Percentiles rank a stretch among this genome's conserved stretches.
Conservation (phyloP, 768 basidiomycete genomes). For the Peribolospora baueri region DNA sequence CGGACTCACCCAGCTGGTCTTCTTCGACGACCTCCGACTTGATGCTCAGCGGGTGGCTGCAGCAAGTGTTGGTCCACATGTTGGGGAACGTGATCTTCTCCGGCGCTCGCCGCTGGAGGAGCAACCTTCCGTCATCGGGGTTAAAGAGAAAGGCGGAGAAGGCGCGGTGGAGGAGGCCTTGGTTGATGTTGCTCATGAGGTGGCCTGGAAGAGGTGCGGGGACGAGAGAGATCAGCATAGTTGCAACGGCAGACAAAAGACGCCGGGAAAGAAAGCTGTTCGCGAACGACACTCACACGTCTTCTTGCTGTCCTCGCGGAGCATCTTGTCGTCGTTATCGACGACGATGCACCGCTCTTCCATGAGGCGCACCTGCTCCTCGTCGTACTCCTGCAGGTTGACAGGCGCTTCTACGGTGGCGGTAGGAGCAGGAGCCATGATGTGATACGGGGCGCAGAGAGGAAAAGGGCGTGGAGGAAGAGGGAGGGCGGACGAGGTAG, state of each 20-base stretch:
- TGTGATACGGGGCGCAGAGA: no score
- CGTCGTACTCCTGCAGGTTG: conserved; percentile 63
- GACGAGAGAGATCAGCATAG: background rate
- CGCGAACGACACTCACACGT: conserved; percentile 38
- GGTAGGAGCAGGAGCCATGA: no score
- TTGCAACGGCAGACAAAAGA: background rate
- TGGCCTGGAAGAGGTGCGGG: conserved; percentile 35
- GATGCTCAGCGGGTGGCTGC: conserved; percentile 59
- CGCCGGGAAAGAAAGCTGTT: background rate
- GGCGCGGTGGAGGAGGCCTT: conserved; percentile 82
- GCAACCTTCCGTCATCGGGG: conserved; percentile 71
- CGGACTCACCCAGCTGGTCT: conserved; percentile 30
- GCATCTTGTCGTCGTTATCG: conserved; percentile 57
- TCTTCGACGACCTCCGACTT: conserved; percentile 61
- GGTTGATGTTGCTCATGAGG: conserved; percentile 86
- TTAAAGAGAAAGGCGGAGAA: conserved; percentile 95
- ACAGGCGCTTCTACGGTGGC: conserved; percentile 14
- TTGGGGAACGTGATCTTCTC: conserved; percentile 98
- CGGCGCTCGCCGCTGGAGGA: conserved; percentile 82
- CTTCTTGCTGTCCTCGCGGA: conserved; percentile 84
- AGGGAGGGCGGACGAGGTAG: no score
- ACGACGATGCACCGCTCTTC: conserved; percentile 74
- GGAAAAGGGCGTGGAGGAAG: no score
- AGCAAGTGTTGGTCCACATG: conserved; percentile 99
- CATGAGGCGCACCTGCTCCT: conserved; percentile 84